Evolutionary conservation across 306 rosid genomes (phyloP).

Genomic region (Sindora glabra): DNA sequence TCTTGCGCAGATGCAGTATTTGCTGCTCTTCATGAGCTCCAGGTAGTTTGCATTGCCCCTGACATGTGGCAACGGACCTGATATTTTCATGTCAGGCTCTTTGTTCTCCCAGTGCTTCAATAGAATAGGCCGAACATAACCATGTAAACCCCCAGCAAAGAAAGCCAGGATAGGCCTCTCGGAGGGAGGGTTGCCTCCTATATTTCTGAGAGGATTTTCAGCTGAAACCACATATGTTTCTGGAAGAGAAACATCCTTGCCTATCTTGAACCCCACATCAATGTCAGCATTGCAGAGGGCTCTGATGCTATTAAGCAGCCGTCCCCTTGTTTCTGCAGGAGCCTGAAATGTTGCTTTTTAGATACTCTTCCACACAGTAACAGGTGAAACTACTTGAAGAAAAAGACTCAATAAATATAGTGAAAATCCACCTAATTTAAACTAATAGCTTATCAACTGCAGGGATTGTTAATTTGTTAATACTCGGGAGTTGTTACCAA

Average conservation of each 20-base stretch:
- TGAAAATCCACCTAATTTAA: neutral
- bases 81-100: slow-evolving; percentile 83
- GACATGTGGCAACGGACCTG: slow-evolving; percentile 43
- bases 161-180: slow-evolving; percentile 68
- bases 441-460: neutral
- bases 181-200: slow-evolving; percentile 74
- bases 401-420: slow-evolving; percentile 24
- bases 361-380: slow-evolving; percentile 28
- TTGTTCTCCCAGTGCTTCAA: slow-evolving; percentile 72
- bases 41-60: slow-evolving; percentile 51
- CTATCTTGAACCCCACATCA: slow-evolving; percentile 79
- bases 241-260: slow-evolving; percentile 87
- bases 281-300: slow-evolving; percentile 90
- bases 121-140: slow-evolving; percentile 67
- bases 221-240: slow-evolving; percentile 55
- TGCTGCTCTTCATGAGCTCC: slow-evolving; percentile 72
- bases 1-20: slow-evolving; percentile 85
- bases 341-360: slow-evolving; percentile 58
- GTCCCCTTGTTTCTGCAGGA: slow-evolving; percentile 62
- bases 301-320: slow-evolving; percentile 65
- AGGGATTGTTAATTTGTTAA: neutral
- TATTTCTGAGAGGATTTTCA: slow-evolving; percentile 52
- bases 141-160: slow-evolving; percentile 84
- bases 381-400: slow-evolving; percentile 24
- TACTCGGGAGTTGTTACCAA: too few relatives aligned